Percentiles rank a stretch among this genome's conserved stretches.
Conservation (phyloP, 2,329 filamentous ascomycete genomes). For the Paramyrothecium sp. region DNA sequence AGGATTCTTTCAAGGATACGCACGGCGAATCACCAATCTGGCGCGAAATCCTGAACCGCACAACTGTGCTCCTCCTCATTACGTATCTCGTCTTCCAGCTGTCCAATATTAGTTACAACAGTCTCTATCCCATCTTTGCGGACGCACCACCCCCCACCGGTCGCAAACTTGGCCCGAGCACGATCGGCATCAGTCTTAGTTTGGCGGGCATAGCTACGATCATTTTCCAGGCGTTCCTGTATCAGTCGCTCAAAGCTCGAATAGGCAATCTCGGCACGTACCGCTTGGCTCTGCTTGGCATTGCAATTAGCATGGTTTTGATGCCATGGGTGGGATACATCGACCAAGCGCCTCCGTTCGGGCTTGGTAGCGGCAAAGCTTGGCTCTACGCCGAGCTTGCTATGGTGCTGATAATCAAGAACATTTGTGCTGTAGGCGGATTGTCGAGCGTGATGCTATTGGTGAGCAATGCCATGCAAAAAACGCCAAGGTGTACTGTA, state of each 20-base stretch:
- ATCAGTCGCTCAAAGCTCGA: conserved; percentile 72
- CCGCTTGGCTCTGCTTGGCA: conserved; percentile 71
- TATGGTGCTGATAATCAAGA: conserved; percentile 79
- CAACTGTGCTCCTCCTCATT: conserved; percentile 76
- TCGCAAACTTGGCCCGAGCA: conserved; percentile 69
- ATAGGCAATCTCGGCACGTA: conserved; percentile 88
- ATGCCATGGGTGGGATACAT: conserved; percentile 90
- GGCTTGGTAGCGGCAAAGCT: conserved; percentile 58
- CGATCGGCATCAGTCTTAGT: conserved; percentile 82
- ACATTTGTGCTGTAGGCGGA: conserved; percentile 84
- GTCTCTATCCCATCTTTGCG: conserved; percentile 90
- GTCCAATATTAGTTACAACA: conserved; percentile 93
- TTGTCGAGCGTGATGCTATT: conserved; percentile 85
- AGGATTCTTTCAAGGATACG: conserved; percentile 16
- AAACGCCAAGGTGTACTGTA: neutral
- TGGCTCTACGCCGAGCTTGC: conserved; percentile 84
- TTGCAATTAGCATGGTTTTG: conserved; percentile 77
- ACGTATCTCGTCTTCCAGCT: conserved; percentile 94
- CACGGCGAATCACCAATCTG: conserved; percentile 35
- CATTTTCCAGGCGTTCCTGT: conserved; percentile 83
- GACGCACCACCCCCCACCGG: conserved; percentile 74
- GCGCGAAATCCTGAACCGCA: conserved; percentile 69
- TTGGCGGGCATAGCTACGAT: conserved; percentile 85
- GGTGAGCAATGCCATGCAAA: conserved; percentile 47
- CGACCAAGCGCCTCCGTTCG: conserved; percentile 54